Base-by-base conservation (phyloP, 129 eudicot genomes). In the Flaveria sonorensis region DNA sequence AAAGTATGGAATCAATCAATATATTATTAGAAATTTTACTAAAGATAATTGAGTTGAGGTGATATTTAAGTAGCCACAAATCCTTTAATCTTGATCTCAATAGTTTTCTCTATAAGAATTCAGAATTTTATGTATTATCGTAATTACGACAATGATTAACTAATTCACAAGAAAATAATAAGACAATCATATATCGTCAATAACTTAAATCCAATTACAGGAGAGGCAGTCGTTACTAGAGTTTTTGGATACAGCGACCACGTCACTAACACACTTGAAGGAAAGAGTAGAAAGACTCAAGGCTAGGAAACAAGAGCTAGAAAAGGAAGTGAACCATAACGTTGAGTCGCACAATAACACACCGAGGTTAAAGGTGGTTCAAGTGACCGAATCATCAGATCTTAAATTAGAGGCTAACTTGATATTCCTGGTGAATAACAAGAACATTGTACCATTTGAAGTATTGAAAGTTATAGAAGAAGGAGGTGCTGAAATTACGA, bases 401-500 rank as follows among this genome's bases (percentile, higher is more conserved):
- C 16, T 32, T 42, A 61, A 61, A 26, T 30, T 74, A 6, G 79
- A 74, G 69, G 79, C n/a, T 6, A 74, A 61, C 45, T 61, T 74
- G 71, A 74, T 74, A 40, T 60, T 74, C 5, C 24, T 45, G 61
- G 75, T 16, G 2, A 43, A 26, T 62, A 74, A 60, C 75, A 71
- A 71, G 71, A 74, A 61, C 47, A 59, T 48, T 9, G 30, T 43
- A 4, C 47, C 71, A 15, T 74, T 45, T 61, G 45, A 60, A 48
- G 70, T 74, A 0, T 46, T 74, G 46, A 61, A 56, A 21, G 71
- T 62, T 19, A 74, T 74, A 45, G 71, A 74, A 30, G 19, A 74
- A 60, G 79, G 79, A 61, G 79, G 78, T 74, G 78, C 78, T 43
- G 70, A 60, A 43, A 43, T 74, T 42, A 60, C n/a, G 13, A 60